A percentile compares a stretch with the other conserved stretches of the same genome.
phyloP scores from a whole-genome alignment of 768 basidiomycete genomes.

The Xerocomellus dryophilus region DNA sequence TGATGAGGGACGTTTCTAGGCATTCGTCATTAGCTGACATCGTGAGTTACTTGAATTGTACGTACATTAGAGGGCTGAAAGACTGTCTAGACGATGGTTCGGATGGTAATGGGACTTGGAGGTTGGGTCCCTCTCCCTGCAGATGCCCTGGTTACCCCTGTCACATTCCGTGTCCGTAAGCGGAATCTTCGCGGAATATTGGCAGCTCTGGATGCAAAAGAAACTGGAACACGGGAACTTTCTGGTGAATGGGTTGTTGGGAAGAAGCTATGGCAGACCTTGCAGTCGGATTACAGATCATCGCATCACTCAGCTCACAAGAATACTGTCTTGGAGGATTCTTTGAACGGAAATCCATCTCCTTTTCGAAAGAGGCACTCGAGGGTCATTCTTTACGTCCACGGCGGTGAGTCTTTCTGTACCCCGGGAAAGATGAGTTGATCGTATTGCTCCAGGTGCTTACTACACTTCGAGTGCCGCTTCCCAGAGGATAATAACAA shows the following conservation, averaged over 20 bases:
- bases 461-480: slow-evolving; percentile 92
- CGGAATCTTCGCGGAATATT: slow-evolving; percentile 80
- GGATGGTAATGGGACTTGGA: slow-evolving; percentile 70
- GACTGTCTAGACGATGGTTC: slow-evolving; percentile 41
- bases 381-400: slow-evolving; percentile 87
- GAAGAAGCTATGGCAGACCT: slow-evolving; percentile 80
- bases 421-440: slow-evolving; percentile 1
- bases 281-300: slow-evolving; percentile 79
- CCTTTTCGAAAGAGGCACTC: slow-evolving; percentile 50
- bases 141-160: slow-evolving; percentile 91
- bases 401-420: slow-evolving; percentile 64
- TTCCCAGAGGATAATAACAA: slow-evolving; percentile 85
- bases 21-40: slow-evolving; percentile 85
- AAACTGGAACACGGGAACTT: slow-evolving; percentile 77
- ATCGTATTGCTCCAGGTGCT: slow-evolving; percentile 53
- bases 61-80: slow-evolving; percentile 1
- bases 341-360: slow-evolving; percentile 13
- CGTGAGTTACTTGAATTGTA: slow-evolving; percentile 39
- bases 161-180: slow-evolving; percentile 79
- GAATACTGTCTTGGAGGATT: slow-evolving; percentile 15
- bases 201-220: slow-evolving; percentile 64
- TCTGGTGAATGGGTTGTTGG: slow-evolving; percentile 98
- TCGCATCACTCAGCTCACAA: slow-evolving; percentile 30
- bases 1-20: slow-evolving; percentile 80
- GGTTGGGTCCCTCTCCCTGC: slow-evolving; percentile 84